phyloP scores from a whole-genome alignment of 257 asterid genomes.

The Paulownia fortunei region DNA sequence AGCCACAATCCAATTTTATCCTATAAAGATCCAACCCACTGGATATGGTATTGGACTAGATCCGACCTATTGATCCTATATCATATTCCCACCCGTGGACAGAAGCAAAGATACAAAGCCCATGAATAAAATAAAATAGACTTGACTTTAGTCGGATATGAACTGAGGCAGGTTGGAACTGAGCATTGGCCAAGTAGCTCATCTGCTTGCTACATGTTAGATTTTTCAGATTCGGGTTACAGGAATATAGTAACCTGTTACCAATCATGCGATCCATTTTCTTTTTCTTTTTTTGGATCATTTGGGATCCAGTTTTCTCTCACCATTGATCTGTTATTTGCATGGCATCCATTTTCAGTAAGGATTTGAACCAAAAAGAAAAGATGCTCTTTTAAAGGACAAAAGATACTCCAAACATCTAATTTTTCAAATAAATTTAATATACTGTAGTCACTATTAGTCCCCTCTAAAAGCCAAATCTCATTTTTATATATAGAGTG shows the following conservation, averaged over 20 bases:
- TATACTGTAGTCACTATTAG: background rate
- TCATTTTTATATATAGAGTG: background rate
- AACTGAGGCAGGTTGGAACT: too few relatives aligned
- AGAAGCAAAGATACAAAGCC: background rate
- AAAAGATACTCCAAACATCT: background rate
- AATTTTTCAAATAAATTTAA: background rate
- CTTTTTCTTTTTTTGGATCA: too few relatives aligned
- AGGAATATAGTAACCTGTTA: too few relatives aligned
- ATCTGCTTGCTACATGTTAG: background rate
- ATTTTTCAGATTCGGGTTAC: too few relatives aligned
- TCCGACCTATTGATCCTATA: background rate
- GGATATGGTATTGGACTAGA: too few relatives aligned
- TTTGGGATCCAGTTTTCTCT: too few relatives aligned
- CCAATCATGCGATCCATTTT: too few relatives aligned
- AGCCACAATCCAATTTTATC: too few relatives aligned
- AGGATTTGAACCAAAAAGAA: background rate
- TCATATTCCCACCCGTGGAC: background rate
- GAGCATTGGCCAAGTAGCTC: too few relatives aligned
- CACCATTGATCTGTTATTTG: too few relatives aligned
- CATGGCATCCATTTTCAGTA: background rate
- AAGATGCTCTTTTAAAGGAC: slow-evolving; percentile 17
- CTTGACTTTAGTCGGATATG: too few relatives aligned
- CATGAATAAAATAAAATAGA: background rate
- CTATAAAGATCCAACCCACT: too few relatives aligned
- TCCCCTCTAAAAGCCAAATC: background rate